Evolutionary conservation across 345 rosid species (phyloP), one percentile per base, ranked within the genome.

Genomic region (Sisymbrium irio): DNA sequence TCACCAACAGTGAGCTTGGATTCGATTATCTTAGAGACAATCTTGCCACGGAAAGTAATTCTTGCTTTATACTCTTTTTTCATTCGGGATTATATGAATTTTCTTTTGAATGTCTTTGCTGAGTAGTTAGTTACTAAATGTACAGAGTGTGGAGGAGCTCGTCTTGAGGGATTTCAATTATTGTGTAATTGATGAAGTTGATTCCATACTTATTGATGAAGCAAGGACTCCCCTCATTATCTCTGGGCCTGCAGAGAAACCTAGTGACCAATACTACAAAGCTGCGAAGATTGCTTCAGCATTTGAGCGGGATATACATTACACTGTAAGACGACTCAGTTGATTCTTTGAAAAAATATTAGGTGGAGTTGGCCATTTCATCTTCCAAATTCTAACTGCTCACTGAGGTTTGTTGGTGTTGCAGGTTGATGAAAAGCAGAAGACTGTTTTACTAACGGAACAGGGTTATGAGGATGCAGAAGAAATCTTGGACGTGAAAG

Each of bases 31-130:
- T 94, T 79, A 87, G 98, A 82, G 98, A 94, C 78, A 94, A 94
- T 85, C 97, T 94, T 86, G 98, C 98, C 93, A 91, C 93, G 96
- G 98, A 91, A 89, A 94, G 96, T 91, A 91, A 85, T 85, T 85
- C 84, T 89, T 87, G 67, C 83, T 67, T 79, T 83, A 66, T 80
- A 13, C 73, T 41, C 69, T 69, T 22, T 19, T 73, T 73, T 72
- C 56, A 54, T 67, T 78, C 20, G 12, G 40, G 47, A 37, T 22
- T 40, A 6, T 75, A 20, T 42, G 55, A 32, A 39, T 37, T 11
- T 50, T 13, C 11, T 58, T 58, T 35, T 51, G 13, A 41, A 20
- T 50, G 27, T 51, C 13, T 53, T 51, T 61, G 27, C 75, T 78
- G 81, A 73, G 81, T 36, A 61, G 74, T 36, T 73, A 22, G 49